Percentiles rank a stretch among this genome's conserved stretches.
Conservation (phyloP, 768 basidiomycete genomes). For the Termitomyces sp. region DNA sequence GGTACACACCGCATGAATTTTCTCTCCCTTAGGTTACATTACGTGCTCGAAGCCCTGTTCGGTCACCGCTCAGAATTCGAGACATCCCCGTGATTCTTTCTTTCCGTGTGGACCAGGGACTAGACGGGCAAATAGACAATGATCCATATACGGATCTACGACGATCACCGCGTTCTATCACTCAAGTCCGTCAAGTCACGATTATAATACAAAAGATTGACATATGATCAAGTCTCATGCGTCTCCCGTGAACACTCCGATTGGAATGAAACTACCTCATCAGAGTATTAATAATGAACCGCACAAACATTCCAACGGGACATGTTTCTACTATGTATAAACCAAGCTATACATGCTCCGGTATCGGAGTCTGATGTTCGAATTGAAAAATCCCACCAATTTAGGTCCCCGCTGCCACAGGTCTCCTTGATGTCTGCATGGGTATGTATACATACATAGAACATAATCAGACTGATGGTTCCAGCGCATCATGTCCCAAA, state of each 20-base stretch:
- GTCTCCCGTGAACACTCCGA: background rate
- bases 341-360: background rate
- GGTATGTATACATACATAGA: background rate
- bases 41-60: background rate
- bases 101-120: background rate
- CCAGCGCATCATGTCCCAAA: too few species aligned
- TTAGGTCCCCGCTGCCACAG: background rate
- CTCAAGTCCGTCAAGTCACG: background rate
- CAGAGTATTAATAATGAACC: too few species aligned
- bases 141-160: background rate
- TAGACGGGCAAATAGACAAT: background rate
- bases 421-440: background rate
- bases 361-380: background rate
- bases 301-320: background rate
- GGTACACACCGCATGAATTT: too few species aligned
- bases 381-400: background rate
- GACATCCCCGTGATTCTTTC: background rate
- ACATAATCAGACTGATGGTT: too few species aligned
- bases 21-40: background rate
- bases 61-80: background rate
- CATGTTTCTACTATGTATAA: background rate
- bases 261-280: too few species aligned
- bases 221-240: background rate
- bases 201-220: background rate
- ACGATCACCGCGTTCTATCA: background rate